phyloP scores from a whole-genome alignment of 768 basidiomycete species.

The Leccinum variicolor region DNA sequence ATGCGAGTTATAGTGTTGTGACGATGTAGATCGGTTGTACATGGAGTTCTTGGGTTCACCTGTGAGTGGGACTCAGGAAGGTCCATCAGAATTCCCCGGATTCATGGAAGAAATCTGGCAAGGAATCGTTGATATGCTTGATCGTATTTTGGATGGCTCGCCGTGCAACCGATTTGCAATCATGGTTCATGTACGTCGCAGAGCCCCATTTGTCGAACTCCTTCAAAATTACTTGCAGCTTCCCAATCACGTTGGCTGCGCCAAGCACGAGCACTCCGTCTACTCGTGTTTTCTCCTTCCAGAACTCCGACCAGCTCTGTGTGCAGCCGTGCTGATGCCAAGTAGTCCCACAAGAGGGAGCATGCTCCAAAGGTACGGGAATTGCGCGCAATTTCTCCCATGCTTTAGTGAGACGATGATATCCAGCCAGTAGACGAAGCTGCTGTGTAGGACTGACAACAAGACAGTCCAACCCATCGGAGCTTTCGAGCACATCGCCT shows the following conservation, averaged over 20 bases:
- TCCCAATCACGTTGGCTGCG: conserved; percentile 64
- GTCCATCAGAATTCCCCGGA: conserved; percentile 28
- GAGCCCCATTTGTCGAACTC: conserved; percentile 70
- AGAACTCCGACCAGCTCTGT: conserved; percentile 74
- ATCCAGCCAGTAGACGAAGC: conserved; percentile 64
- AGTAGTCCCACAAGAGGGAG: conserved; percentile 56
- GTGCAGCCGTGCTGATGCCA: conserved; percentile 74
- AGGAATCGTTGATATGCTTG: conserved; percentile 52
- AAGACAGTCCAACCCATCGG: conserved; percentile 44
- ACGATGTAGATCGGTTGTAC: neutral
- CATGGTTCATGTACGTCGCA: conserved; percentile 77
- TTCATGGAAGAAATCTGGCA: conserved; percentile 61
- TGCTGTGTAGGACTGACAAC: conserved; percentile 57
- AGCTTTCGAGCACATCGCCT: conserved; percentile 30
- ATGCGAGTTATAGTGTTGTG: neutral
- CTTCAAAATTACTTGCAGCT: conserved; percentile 57
- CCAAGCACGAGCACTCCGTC: conserved; percentile 59
- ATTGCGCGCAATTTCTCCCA: conserved; percentile 63
- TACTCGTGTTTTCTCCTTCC: conserved; percentile 69
- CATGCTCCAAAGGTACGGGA: conserved; percentile 64
- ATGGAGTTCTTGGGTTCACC: neutral
- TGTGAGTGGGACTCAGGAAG: too few relatives aligned
- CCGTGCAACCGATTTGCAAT: conserved; percentile 60
- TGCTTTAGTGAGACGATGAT: conserved; percentile 59
- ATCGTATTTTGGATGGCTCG: conserved; percentile 53